A percentile compares a stretch with the other conserved stretches of the same genome.
These are phyloP conservation scores for Balakata baccata DNA, from an alignment of 345 rosid species.

Conservation along the genomic window DNA sequence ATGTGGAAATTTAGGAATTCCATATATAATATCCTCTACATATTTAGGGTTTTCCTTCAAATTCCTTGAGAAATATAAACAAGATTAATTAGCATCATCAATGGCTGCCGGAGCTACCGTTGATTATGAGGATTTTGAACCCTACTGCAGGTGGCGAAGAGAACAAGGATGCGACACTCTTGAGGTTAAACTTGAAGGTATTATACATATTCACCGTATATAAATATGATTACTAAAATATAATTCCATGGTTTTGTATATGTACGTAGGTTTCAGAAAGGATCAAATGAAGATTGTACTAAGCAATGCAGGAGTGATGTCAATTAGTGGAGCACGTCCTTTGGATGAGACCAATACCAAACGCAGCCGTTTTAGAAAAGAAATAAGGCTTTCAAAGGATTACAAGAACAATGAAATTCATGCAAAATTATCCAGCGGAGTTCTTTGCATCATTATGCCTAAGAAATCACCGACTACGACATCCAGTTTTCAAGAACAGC, in stretches of 20 bases:
- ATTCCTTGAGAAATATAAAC: neutral
- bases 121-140: constrained; percentile 45
- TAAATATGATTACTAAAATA: too few species aligned
- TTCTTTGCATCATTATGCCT: constrained; percentile 43
- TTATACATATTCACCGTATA: too few species aligned
- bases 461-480: constrained; percentile 9
- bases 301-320: constrained; percentile 32
- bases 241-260: too few species aligned
- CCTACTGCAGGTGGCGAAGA: constrained; percentile 43
- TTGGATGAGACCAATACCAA: constrained; percentile 18
- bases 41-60: too few species aligned
- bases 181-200: constrained; percentile 35
- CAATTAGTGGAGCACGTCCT: constrained; percentile 39
- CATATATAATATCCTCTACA: too few species aligned
- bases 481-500: neutral
- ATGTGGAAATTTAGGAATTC: too few species aligned
- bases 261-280: constrained; percentile 45
- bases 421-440: constrained; percentile 42
- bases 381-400: constrained; percentile 28
- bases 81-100: neutral
- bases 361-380: constrained; percentile 45
- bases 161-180: constrained; percentile 32
- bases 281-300: constrained; percentile 45
- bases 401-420: constrained; percentile 36
- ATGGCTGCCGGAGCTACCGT: constrained; percentile 6